Conservation (phyloP, 2,329 filamentous ascomycete species). For the Gliomastix tumulicola region DNA sequence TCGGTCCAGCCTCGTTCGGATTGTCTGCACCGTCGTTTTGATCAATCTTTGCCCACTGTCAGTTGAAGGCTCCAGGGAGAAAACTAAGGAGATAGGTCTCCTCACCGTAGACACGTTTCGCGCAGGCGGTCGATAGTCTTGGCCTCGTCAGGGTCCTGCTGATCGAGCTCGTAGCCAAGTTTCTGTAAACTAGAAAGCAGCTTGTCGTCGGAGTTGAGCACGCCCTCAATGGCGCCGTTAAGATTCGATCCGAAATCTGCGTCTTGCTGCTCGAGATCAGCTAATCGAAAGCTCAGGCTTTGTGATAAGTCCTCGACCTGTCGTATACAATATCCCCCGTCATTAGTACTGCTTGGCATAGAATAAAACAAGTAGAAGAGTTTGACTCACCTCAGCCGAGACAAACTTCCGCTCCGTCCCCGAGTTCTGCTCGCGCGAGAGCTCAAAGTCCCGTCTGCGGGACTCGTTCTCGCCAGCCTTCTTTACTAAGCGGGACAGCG, state of each 20-base stretch:
- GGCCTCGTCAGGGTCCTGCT: slow-evolving; percentile 42
- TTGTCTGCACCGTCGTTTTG: slow-evolving; percentile 47
- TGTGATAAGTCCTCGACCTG: slow-evolving; percentile 43
- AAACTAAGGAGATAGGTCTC: background rate
- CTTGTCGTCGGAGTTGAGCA: slow-evolving; percentile 57
- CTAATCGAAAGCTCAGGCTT: slow-evolving; percentile 34
- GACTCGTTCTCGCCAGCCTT: slow-evolving; percentile 21
- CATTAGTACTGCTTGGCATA: too few species aligned
- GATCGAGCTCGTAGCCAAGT: slow-evolving; percentile 53
- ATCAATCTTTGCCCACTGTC: slow-evolving; percentile 33
- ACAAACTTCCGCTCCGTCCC: slow-evolving; percentile 33
- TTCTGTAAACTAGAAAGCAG: slow-evolving; percentile 60
- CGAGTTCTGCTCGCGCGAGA: slow-evolving; percentile 15
- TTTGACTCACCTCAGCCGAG: slow-evolving; percentile 31
- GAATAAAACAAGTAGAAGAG: too few species aligned
- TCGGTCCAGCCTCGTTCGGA: slow-evolving; percentile 48
- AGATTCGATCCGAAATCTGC: slow-evolving; percentile 35
- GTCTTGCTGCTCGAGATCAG: slow-evolving; percentile 44
- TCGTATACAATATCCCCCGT: too few species aligned
- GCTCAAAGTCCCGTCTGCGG: slow-evolving; percentile 19
- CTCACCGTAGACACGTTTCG: slow-evolving; percentile 48
- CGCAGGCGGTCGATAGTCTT: slow-evolving; percentile 49
- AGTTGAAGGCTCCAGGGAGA: background rate
- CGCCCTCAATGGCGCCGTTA: slow-evolving; percentile 37
- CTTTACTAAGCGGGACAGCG: slow-evolving; percentile 44